Conservation (phyloP, 768 basidiomycete genomes). For the Gautieria morchelliformis region DNA sequence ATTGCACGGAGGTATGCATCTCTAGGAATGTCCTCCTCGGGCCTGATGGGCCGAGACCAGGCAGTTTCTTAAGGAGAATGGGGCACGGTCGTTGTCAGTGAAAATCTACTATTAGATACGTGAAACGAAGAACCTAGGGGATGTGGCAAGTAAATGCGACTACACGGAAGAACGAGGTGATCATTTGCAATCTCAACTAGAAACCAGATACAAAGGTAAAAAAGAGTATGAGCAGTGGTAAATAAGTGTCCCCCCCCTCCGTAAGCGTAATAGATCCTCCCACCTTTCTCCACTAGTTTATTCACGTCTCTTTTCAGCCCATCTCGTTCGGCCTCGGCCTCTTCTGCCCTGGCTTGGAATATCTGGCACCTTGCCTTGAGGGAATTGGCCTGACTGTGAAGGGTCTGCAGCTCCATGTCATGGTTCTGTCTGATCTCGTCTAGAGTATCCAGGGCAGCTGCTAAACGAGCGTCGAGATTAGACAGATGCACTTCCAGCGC, state of each 20-base stretch:
- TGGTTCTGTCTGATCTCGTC: neutral
- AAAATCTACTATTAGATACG: neutral
- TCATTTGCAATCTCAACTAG: slow-evolving; percentile 7
- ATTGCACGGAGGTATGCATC: neutral
- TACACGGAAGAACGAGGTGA: neutral
- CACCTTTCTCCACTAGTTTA: slow-evolving; percentile 7
- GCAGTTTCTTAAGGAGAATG: neutral
- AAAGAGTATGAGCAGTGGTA: neutral
- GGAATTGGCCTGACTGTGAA: neutral
- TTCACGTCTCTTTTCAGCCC: neutral
- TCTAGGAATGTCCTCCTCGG: neutral
- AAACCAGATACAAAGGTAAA: neutral
- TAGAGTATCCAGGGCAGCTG: slow-evolving; percentile 1
- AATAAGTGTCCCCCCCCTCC: neutral
- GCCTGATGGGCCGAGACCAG: neutral
- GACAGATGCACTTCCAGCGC: neutral
- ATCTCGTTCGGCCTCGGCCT: slow-evolving; percentile 4
- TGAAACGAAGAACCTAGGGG: slow-evolving; percentile 2
- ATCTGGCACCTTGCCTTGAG: neutral
- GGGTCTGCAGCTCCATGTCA: neutral
- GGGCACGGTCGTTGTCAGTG: neutral
- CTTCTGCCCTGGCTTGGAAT: neutral
- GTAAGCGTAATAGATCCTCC: neutral
- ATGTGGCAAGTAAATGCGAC: neutral
- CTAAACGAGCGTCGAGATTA: neutral